phyloP scores from a whole-genome alignment of 1,284 basidiomycete genomes.

The Afroboletus lepidellus region DNA sequence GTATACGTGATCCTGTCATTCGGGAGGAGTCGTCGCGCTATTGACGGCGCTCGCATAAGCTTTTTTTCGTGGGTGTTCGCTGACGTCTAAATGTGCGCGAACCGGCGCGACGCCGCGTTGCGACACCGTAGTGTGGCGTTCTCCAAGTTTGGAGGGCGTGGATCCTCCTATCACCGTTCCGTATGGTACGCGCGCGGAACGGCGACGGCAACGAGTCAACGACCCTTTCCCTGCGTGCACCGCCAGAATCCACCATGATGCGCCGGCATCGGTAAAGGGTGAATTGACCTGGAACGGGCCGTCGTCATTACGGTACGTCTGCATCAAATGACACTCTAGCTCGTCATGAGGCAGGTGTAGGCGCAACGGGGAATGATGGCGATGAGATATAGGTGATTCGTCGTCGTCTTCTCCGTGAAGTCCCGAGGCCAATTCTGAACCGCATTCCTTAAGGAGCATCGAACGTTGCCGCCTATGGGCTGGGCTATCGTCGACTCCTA shows the following conservation, averaged over 20 bases:
- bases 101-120: background rate
- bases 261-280: conserved; percentile 9
- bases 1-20: background rate
- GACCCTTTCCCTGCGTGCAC: background rate
- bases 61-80: background rate
- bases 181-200: background rate
- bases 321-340: background rate
- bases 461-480: background rate
- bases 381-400: background rate
- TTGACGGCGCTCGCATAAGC: background rate
- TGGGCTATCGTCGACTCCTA: background rate
- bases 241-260: background rate
- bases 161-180: conserved; percentile 9
- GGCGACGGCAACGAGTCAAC: background rate
- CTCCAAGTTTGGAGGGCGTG: background rate
- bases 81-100: conserved; percentile 1
- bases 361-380: conserved; percentile 7
- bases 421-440: conserved; percentile 1
- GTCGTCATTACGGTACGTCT: background rate
- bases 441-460: background rate
- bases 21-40: background rate
- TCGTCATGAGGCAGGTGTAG: conserved; percentile 3
- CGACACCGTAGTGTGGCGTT: background rate
- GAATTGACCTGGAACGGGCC: background rate
- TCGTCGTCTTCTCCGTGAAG: background rate